Evolutionary conservation across 2,329 filamentous ascomycete genomes (phyloP).

Genomic region (Harringtonia aguacate): DNA sequence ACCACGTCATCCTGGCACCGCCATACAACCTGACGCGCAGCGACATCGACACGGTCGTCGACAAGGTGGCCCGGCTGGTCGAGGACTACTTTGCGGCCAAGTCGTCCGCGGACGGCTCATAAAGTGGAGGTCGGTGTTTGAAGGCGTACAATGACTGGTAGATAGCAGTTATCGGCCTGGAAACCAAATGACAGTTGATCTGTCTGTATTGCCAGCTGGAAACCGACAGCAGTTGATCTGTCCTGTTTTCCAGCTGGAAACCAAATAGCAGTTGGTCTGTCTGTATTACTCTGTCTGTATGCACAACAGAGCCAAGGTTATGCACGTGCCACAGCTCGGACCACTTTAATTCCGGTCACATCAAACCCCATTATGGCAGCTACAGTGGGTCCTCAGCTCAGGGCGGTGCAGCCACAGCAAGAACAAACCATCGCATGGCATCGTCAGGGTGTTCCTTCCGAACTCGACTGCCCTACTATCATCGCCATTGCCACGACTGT

Average conservation of each 20-base stretch:
- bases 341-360: slow-evolving; percentile 8
- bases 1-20: slow-evolving; percentile 61
- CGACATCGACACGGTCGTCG: slow-evolving; percentile 46
- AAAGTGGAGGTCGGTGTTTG: neutral
- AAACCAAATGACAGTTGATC: too few relatives aligned
- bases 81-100: slow-evolving; percentile 31
- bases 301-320: too few relatives aligned
- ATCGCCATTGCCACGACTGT: too few relatives aligned
- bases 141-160: neutral
- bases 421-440: too few relatives aligned
- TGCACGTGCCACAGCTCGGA: neutral
- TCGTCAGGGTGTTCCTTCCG: too few relatives aligned
- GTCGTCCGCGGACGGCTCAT: neutral
- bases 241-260: too few relatives aligned
- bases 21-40: slow-evolving; percentile 51
- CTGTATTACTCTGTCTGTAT: too few relatives aligned
- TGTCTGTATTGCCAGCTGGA: too few relatives aligned
- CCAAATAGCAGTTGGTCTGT: too few relatives aligned
- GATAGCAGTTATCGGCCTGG: too few relatives aligned
- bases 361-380: neutral
- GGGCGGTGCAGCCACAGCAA: neutral
- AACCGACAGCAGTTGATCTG: too few relatives aligned
- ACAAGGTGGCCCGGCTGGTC: slow-evolving; percentile 38
- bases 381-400: slow-evolving; percentile 2
- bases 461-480: too few relatives aligned